phyloP scores from a whole-genome alignment of 1,284 basidiomycete genomes.

The Boletus sp. region DNA sequence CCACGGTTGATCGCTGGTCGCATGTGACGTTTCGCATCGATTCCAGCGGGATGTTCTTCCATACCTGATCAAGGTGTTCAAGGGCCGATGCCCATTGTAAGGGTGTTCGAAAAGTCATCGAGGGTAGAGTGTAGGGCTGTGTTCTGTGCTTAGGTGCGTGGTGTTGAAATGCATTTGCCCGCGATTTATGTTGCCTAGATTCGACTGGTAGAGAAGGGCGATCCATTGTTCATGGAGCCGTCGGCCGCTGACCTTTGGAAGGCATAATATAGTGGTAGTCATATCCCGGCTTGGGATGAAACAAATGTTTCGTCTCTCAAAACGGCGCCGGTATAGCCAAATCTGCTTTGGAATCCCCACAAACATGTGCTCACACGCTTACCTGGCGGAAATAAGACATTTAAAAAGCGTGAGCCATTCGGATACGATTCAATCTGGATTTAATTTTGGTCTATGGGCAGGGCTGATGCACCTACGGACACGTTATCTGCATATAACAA shows the following conservation, averaged over 20 bases:
- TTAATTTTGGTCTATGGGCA: neutral
- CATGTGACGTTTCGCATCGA: neutral
- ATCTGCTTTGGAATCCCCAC: neutral
- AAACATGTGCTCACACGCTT: slow-evolving; percentile 3
- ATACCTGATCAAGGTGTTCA: slow-evolving; percentile 3
- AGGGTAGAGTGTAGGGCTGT: neutral
- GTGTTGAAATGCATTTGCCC: neutral
- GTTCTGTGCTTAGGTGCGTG: slow-evolving; percentile 4
- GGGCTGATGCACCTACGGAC: neutral
- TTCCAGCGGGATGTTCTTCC: neutral
- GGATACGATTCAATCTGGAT: neutral
- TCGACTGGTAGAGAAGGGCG: neutral
- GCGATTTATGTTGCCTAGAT: neutral
- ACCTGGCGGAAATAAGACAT: slow-evolving; percentile 12
- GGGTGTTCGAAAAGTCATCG: neutral
- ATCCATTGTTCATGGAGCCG: neutral
- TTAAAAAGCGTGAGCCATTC: slow-evolving; percentile 1
- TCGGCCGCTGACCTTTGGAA: neutral
- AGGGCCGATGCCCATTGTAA: neutral
- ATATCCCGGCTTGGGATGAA: slow-evolving; percentile 16
- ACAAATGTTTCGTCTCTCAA: slow-evolving; percentile 20
- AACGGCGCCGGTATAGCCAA: neutral
- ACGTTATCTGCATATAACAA: neutral
- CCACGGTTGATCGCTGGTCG: neutral
- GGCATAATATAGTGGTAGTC: neutral